Evolutionary conservation across 257 asterid species (phyloP).

Genomic region (Petrea volubilis): DNA sequence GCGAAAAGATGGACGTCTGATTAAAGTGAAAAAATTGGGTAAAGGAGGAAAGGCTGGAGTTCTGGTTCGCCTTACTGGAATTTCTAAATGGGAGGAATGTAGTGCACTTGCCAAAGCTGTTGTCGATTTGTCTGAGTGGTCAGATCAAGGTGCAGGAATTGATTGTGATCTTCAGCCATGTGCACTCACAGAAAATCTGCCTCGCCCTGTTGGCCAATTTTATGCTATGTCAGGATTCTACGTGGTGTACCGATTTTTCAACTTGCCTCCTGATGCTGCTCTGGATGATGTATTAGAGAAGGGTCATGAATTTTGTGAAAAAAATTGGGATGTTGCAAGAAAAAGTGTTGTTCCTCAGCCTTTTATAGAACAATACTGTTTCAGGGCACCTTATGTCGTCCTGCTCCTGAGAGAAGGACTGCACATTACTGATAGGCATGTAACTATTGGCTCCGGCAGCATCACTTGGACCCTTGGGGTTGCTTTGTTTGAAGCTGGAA

Average conservation of each 20-base stretch:
- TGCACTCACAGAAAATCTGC: constrained; percentile 67
- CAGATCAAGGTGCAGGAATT: constrained; percentile 50
- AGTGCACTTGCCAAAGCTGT: constrained; percentile 70
- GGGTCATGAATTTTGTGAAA: constrained; percentile 78
- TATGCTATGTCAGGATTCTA: constrained; percentile 94
- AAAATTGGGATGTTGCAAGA: constrained; percentile 75
- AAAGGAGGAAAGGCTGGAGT: constrained; percentile 55
- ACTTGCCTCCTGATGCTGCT: constrained; percentile 64
- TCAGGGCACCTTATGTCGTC: constrained; percentile 86
- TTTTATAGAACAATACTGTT: constrained; percentile 94
- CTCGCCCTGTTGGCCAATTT: constrained; percentile 84
- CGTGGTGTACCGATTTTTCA: constrained; percentile 78
- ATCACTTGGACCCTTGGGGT: constrained; percentile 98
- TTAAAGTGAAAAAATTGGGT: constrained; percentile 40
- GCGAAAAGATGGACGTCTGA: constrained; percentile 50
- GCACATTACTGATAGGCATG: constrained; percentile 74
- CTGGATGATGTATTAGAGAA: constrained; percentile 72
- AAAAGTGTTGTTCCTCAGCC: constrained; percentile 90
- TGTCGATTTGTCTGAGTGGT: constrained; percentile 89
- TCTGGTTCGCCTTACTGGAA: constrained; percentile 64
- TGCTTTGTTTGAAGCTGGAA: constrained; percentile 93
- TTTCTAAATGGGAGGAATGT: constrained; percentile 92
- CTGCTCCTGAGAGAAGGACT: constrained; percentile 87
- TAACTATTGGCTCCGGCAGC: constrained; percentile 85
- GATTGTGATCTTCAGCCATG: constrained; percentile 90